Base-by-base conservation (phyloP, 2,329 filamentous ascomycete species). In the Epicoccum nigrum region DNA sequence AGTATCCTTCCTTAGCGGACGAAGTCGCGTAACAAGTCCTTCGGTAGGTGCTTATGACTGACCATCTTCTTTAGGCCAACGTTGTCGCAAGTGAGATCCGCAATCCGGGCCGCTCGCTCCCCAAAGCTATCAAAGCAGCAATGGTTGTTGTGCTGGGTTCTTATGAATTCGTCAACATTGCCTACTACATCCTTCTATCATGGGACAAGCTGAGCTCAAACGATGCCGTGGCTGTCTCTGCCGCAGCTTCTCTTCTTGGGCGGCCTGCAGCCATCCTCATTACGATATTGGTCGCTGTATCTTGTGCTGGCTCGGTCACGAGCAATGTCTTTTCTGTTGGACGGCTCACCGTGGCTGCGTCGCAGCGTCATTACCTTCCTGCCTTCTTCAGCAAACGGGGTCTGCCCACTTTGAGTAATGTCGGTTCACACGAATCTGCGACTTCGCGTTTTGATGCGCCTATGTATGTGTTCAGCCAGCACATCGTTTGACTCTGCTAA, bases 311-410 rank as follows among this genome's bases (percentile, higher is more conserved):
- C 1, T 85, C 84, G 1, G 74, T 87, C 0, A 79, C 85, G 0
- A 82, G 83, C 19, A 87, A 86, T 63, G 83, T 83, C 0, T 86
- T 87, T 56, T 80, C 86, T 0, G 81, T 81, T 0, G 81, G 83
- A 7, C 80, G 84, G 21, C 84, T 87, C 77, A 79, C 82, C 0
- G 81, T 86, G 3, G 81, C 83, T 1, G 84, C 84, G 31, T 63
- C 69, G 8, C 66, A 72, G 45, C 63, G 63, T 9, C 53, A 69
- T 32, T 73, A 73, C 40, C 58, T 74, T n/a, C 71, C 71, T 4
- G 57, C 51, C 12, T 57, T 72, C 6, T 65, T 74, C 30, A 60
- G 62, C 43, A 62, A 56, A 32, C 63, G 69, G 38, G 70, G 70
- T 5, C 39, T 72, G 6, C 63, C 65, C 7, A 52, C 45, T 28